phyloP scores from a whole-genome alignment of 164 flowering plant genomes.

The Vitis amurensis region DNA sequence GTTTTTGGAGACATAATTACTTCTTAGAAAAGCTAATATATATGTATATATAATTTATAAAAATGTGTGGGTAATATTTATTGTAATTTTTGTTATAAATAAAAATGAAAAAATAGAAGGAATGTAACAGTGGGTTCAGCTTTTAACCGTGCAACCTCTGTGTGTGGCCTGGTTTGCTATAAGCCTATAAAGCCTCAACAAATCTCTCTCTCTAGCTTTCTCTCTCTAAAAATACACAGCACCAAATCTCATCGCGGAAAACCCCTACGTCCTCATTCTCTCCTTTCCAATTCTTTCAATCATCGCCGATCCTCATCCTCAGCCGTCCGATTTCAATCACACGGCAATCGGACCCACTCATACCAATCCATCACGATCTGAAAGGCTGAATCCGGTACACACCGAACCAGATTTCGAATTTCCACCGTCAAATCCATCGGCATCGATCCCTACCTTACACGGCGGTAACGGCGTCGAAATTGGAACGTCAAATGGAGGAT shows the following conservation, averaged over 20 bases:
- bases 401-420: neutral
- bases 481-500: neutral
- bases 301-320: neutral
- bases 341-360: conserved; percentile 6
- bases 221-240: conserved; percentile 11
- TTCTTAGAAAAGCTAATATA: too few relatives aligned
- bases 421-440: neutral
- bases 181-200: too few relatives aligned
- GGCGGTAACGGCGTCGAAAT: neutral
- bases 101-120: too few relatives aligned
- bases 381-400: too few relatives aligned
- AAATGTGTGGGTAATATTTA: too few relatives aligned
- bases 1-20: too few relatives aligned
- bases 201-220: conserved; percentile 8
- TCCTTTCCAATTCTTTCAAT: neutral
- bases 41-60: too few relatives aligned
- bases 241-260: conserved; percentile 25
- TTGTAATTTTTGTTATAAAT: too few relatives aligned
- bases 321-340: neutral
- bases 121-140: too few relatives aligned
- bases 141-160: too few relatives aligned
- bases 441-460: neutral
- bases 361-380: neutral
- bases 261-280: conserved; percentile 6
- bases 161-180: too few relatives aligned